These are phyloP conservation scores for Cryptococcus depauperatus DNA, from an alignment of 1,284 basidiomycete genomes.

Conservation along the genomic window DNA sequence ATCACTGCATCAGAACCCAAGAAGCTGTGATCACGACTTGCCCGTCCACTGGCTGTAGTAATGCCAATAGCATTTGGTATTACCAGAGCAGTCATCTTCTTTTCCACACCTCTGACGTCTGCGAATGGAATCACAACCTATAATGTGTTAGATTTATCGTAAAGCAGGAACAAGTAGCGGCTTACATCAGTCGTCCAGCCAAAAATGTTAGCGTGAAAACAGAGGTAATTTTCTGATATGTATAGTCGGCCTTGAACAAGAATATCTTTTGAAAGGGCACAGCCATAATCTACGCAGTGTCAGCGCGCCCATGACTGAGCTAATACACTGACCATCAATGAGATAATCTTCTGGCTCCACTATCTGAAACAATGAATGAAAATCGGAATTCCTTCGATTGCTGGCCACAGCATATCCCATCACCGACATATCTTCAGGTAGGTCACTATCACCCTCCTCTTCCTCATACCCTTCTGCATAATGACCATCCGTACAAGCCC, in stretches of 20 bases:
- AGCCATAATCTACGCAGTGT: slow-evolving; percentile 73
- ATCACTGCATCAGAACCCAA: slow-evolving; percentile 14
- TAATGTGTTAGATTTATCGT: background rate
- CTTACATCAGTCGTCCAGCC: slow-evolving; percentile 95
- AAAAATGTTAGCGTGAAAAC: slow-evolving; percentile 98
- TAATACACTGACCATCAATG: slow-evolving; percentile 71
- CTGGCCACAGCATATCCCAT: slow-evolving; percentile 96
- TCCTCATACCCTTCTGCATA: slow-evolving; percentile 47
- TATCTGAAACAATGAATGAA: slow-evolving; percentile 81
- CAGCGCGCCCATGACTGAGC: slow-evolving; percentile 6
- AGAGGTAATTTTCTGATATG: slow-evolving; percentile 95
- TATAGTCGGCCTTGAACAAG: slow-evolving; percentile 92
- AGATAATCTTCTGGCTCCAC: slow-evolving; percentile 95
- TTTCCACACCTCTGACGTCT: slow-evolving; percentile 84
- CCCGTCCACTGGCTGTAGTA: slow-evolving; percentile 60
- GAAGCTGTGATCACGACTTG: too few species aligned
- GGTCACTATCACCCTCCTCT: slow-evolving; percentile 46
- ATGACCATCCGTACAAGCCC: slow-evolving; percentile 44
- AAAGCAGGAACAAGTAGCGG: slow-evolving; percentile 12
- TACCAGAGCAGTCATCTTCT: slow-evolving; percentile 96
- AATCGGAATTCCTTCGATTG: slow-evolving; percentile 88
- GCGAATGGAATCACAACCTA: slow-evolving; percentile 86
- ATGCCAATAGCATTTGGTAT: slow-evolving; percentile 97
- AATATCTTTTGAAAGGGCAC: slow-evolving; percentile 91
- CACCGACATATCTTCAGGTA: slow-evolving; percentile 55